phyloP scores from a whole-genome alignment of 1,284 basidiomycete species.

The Cystobasidium slooffiae region DNA sequence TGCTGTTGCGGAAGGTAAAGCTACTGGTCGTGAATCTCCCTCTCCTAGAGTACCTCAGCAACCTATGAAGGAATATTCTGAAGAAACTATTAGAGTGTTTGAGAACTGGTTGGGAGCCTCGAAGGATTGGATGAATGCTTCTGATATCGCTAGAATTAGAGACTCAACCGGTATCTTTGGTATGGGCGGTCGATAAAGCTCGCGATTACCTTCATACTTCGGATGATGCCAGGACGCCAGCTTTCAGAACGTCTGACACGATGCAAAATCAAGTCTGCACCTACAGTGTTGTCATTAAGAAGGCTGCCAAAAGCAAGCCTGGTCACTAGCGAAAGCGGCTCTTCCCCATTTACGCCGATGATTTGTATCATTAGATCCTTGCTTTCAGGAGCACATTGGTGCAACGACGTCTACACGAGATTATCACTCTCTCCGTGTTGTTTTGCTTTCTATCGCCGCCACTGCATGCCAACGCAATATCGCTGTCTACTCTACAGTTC shows the following conservation, averaged over 20 bases:
- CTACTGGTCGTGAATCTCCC: slow-evolving; percentile 45
- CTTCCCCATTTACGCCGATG: no score
- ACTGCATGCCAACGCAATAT: background rate
- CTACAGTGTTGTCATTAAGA: no score
- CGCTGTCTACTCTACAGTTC: background rate
- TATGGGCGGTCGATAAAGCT: slow-evolving; percentile 52
- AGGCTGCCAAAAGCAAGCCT: no score
- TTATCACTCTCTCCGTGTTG: background rate
- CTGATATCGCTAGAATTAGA: slow-evolving; percentile 53
- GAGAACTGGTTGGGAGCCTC: slow-evolving; percentile 52
- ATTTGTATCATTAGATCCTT: no score
- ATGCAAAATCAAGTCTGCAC: no score
- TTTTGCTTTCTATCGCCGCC: background rate
- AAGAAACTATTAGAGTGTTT: slow-evolving; percentile 51
- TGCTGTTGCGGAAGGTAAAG: slow-evolving; percentile 39
- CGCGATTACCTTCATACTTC: no score
- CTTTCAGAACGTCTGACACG: no score
- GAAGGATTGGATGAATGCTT: slow-evolving; percentile 53
- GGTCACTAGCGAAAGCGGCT: no score
- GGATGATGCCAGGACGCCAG: no score
- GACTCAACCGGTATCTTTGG: slow-evolving; percentile 52
- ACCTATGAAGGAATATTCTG: slow-evolving; percentile 40
- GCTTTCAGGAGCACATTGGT: no score
- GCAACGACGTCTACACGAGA: no score
- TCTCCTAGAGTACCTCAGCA: slow-evolving; percentile 3